A percentile compares a stretch with the other conserved stretches of the same genome.
Conservation (phyloP, 2,329 filamentous ascomycete genomes). For the Alternaria sp. region DNA sequence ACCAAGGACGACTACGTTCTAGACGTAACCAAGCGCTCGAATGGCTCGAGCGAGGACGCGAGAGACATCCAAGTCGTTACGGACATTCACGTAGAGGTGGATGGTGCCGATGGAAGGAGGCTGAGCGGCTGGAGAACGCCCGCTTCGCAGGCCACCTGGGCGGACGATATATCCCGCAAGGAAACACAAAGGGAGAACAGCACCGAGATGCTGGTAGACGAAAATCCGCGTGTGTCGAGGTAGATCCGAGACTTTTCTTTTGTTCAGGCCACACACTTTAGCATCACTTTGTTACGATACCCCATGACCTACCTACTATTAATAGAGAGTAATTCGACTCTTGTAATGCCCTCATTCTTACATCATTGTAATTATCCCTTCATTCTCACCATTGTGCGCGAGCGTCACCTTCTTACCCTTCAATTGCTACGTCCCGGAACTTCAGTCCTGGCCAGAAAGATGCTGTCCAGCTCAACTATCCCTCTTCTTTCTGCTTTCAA, state of each 20-base stretch:
- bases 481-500: background rate
- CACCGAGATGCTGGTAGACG: conserved; percentile 2
- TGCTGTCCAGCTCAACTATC: background rate
- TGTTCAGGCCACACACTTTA: background rate
- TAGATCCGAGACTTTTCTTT: background rate
- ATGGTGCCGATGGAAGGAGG: conserved; percentile 10
- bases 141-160: background rate
- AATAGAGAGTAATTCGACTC: background rate
- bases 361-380: background rate
- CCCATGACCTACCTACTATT: conserved; percentile 1
- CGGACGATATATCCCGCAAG: background rate
- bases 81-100: conserved; percentile 29
- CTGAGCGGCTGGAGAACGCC: conserved; percentile 18
- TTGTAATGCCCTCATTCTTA: background rate
- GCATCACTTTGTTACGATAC: conserved; percentile 5
- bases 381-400: background rate
- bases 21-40: conserved; percentile 1
- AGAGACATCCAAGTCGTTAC: conserved; percentile 35
- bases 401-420: background rate
- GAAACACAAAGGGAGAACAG: conserved; percentile 2
- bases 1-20: conserved; percentile 13
- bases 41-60: background rate
- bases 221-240: background rate
- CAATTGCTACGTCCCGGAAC: background rate
- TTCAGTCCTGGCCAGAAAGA: background rate